These are phyloP conservation scores for Neonectria coccinea DNA, from an alignment of 2,329 filamentous ascomycete genomes.

Conservation along the genomic window DNA sequence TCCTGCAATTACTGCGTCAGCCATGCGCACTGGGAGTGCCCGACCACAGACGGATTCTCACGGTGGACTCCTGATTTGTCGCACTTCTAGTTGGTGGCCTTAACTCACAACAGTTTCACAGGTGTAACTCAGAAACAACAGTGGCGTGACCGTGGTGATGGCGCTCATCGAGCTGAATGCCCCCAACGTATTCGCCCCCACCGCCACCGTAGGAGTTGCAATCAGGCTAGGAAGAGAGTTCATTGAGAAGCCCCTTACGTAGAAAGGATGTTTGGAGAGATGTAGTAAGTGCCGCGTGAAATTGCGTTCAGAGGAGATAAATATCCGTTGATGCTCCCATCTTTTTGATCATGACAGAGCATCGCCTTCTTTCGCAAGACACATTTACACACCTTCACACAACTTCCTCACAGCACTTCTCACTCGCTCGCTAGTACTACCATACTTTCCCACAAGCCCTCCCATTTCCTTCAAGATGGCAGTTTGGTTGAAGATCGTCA, in stretches of 20 bases:
- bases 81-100: too few species aligned
- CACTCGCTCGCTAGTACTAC: background rate
- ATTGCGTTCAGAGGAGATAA: background rate
- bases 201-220: background rate
- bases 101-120: too few species aligned
- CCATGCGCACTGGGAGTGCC: too few species aligned
- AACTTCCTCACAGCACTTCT: background rate
- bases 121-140: background rate
- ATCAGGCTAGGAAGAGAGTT: background rate
- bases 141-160: background rate
- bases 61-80: too few species aligned
- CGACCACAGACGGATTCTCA: too few species aligned
- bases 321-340: background rate
- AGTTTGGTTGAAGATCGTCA: conserved; percentile 8
- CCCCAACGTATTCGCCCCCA: background rate
- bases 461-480: conserved; percentile 2
- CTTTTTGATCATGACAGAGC: background rate
- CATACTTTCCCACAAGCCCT: background rate
- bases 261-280: background rate
- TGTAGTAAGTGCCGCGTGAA: background rate
- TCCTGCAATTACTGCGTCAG: too few species aligned
- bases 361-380: background rate
- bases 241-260: background rate
- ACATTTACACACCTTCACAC: too few species aligned
- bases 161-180: background rate